Evolutionary conservation across 345 rosid genomes (phyloP).

Genomic region (Theobroma cacao): DNA sequence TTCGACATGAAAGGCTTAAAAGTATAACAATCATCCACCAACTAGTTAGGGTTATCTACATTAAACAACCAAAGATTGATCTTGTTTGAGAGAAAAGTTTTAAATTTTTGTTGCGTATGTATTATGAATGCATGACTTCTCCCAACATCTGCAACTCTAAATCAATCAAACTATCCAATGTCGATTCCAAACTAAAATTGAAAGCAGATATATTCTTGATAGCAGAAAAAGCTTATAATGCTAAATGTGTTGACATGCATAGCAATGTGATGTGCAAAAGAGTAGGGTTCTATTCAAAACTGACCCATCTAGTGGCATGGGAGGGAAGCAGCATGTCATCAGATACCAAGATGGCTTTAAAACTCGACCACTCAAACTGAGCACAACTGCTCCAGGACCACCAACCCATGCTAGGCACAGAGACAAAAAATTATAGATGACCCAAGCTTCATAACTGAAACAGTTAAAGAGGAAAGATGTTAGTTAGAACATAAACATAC

Average conservation of each 20-base stretch:
- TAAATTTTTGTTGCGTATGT: too few species aligned
- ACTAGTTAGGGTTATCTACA: too few species aligned
- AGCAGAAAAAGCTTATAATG: neutral
- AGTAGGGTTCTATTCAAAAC: slow-evolving; percentile 20
- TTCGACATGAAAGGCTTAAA: too few species aligned
- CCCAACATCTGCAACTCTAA: too few species aligned
- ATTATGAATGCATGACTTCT: too few species aligned
- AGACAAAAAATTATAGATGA: slow-evolving; percentile 87
- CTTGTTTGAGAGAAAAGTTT: too few species aligned
- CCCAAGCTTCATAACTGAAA: slow-evolving; percentile 98
- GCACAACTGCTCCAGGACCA: slow-evolving; percentile 92
- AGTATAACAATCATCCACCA: too few species aligned
- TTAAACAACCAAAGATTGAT: too few species aligned
- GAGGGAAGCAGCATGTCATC: slow-evolving; percentile 95
- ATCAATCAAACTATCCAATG: neutral
- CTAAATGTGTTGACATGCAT: neutral
- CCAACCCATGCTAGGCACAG: slow-evolving; percentile 98
- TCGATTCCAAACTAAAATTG: neutral
- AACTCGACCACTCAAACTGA: slow-evolving; percentile 83
- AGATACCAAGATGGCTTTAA: slow-evolving; percentile 77
- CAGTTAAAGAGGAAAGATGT: slow-evolving; percentile 7
- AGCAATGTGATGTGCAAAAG: neutral
- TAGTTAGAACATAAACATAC: neutral
- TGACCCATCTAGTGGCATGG: slow-evolving; percentile 87
- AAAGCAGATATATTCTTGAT: neutral